These are phyloP conservation scores for Turritis glabra DNA, from an alignment of 345 rosid species.

Conservation along the genomic window DNA sequence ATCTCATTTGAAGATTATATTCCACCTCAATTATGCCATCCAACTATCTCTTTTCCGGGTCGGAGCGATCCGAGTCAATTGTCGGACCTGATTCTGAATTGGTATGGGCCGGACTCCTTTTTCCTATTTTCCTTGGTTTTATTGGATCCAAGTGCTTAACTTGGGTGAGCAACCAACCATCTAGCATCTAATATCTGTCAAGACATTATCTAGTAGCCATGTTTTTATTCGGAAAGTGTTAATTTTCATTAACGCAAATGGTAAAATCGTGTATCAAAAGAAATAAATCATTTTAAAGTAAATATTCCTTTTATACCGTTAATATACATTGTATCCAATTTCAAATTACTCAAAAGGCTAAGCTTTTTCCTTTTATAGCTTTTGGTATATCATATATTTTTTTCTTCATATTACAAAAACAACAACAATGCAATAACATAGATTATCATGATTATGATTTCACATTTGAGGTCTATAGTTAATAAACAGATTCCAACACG, in stretches of 20 bases:
- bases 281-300: not conserved
- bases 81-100: not conserved
- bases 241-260: not conserved
- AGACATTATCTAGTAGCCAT: not conserved
- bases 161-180: not conserved
- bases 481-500: not conserved
- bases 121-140: not conserved
- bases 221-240: not conserved
- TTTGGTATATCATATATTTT: not conserved
- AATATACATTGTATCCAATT: not conserved
- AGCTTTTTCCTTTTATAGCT: too few relatives aligned
- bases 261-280: not conserved
- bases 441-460: not conserved
- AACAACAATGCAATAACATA: not conserved
- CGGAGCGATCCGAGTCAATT: not conserved
- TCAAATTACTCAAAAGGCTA: not conserved
- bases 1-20: too few relatives aligned
- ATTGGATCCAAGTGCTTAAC: not conserved
- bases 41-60: not conserved
- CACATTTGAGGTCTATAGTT: not conserved
- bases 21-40: too few relatives aligned
- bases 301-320: not conserved
- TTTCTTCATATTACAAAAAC: too few relatives aligned
- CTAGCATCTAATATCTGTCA: not conserved
- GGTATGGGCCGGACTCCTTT: slow-evolving; percentile 5